These are phyloP conservation scores for Spathaspora passalidarum DNA, from an alignment of 805 yeast species.

Conservation along the genomic window DNA sequence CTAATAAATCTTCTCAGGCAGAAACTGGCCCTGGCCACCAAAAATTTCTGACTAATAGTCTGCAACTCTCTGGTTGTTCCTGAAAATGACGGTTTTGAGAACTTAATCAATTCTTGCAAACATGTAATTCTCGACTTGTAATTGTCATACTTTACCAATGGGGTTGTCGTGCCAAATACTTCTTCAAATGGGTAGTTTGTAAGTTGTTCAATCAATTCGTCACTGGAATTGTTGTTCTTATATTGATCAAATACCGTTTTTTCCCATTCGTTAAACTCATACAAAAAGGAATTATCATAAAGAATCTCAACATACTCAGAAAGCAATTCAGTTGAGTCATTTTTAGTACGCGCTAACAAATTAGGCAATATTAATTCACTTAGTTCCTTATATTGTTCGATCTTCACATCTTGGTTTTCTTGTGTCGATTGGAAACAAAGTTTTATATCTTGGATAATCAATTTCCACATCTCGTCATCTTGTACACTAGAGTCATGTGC, in stretches of 20 bases:
- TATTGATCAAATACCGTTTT: constrained; percentile 19
- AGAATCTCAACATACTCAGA: constrained; percentile 46
- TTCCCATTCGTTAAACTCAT: constrained; percentile 57
- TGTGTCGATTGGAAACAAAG: constrained; percentile 30
- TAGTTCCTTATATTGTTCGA: constrained; percentile 41
- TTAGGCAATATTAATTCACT: constrained; percentile 41
- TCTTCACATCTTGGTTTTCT: constrained; percentile 41
- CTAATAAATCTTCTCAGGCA: constrained; percentile 61
- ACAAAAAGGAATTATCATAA: constrained; percentile 59
- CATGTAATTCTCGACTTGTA: constrained; percentile 52
- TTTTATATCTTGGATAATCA: constrained; percentile 39
- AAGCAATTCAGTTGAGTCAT: constrained; percentile 24
- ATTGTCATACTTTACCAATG: constrained; percentile 42
- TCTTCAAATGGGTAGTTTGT: constrained; percentile 43
- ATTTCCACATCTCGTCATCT: constrained; percentile 32
- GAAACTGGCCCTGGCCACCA: constrained; percentile 57
- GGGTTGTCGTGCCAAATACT: constrained; percentile 63
- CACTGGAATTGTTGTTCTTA: constrained; percentile 14
- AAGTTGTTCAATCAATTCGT: constrained; percentile 36
- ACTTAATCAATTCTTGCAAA: constrained; percentile 50
- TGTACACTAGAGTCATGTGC: constrained; percentile 6
- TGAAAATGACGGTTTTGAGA: constrained; percentile 7
- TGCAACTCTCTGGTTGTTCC: constrained; percentile 15
- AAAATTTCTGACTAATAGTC: constrained; percentile 27
- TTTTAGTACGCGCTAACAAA: constrained; percentile 17